Percentiles rank a stretch among this genome's conserved stretches.
Conservation (phyloP, 768 basidiomycete species). For the Lactarius hengduanensis region DNA sequence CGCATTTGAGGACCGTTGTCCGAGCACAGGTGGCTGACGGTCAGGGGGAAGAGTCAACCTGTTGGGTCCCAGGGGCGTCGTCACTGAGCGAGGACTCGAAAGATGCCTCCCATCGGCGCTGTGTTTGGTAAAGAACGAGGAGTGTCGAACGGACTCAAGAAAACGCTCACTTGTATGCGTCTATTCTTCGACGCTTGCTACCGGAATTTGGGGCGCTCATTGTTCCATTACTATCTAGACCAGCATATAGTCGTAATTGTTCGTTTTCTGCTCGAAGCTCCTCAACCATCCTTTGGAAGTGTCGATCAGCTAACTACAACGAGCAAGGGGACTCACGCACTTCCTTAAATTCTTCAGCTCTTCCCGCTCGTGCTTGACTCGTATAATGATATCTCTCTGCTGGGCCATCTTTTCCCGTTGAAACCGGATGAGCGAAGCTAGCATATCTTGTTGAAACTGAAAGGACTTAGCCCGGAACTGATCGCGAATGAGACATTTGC, state of each 20-base stretch:
- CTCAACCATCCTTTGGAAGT: constrained; percentile 46
- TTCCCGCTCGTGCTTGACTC: constrained; percentile 48
- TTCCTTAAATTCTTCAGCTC: constrained; percentile 53
- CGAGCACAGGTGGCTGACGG: constrained; percentile 50
- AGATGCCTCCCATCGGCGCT: constrained; percentile 18
- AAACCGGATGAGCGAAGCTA: constrained; percentile 64
- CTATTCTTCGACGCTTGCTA: constrained; percentile 62
- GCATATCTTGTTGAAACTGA: constrained; percentile 78
- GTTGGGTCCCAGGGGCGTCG: constrained; percentile 56
- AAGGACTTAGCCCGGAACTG: neutral
- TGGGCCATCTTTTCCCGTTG: constrained; percentile 60
- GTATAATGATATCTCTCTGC: constrained; percentile 51
- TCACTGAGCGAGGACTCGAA: constrained; percentile 62
- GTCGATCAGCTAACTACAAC: constrained; percentile 19
- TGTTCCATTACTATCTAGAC: constrained; percentile 39
- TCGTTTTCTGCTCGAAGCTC: constrained; percentile 49
- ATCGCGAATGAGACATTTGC: constrained; percentile 6
- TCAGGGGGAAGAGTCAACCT: constrained; percentile 66
- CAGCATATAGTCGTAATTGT: constrained; percentile 42
- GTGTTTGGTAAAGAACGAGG: neutral
- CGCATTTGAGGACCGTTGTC: constrained; percentile 30
- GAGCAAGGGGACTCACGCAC: constrained; percentile 33
- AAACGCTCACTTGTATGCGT: constrained; percentile 43
- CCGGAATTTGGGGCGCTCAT: constrained; percentile 47
- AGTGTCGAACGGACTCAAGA: neutral